A percentile compares a stretch with the other conserved stretches of the same genome.
phyloP scores from a whole-genome alignment of 192 early-diverging fungal genomes.

The Linnemannia hyalina region DNA sequence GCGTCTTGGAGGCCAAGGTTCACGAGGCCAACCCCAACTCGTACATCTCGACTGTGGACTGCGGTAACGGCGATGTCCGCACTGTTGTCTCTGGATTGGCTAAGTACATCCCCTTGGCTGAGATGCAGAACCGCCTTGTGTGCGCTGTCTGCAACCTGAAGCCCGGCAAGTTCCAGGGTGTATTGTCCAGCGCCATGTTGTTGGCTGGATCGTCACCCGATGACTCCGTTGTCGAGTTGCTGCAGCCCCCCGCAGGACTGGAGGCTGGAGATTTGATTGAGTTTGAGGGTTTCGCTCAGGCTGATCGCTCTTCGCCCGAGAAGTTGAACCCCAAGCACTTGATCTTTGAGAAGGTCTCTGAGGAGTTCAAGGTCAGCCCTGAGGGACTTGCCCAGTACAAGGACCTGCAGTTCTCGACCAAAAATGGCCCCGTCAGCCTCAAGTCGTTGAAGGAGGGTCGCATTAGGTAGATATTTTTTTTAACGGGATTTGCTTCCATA shows the following conservation, averaged over 20 bases:
- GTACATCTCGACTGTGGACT: slow-evolving; percentile 70
- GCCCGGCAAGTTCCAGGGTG: slow-evolving; percentile 70
- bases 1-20: slow-evolving; percentile 64
- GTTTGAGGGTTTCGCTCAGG: slow-evolving; percentile 65
- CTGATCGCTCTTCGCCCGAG: slow-evolving; percentile 56
- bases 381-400: slow-evolving; percentile 67
- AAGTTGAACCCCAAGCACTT: slow-evolving; percentile 75
- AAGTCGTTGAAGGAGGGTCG: slow-evolving; percentile 60
- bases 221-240: slow-evolving; percentile 65
- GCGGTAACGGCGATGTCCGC: slow-evolving; percentile 68
- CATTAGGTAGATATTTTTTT: slow-evolving; percentile 39
- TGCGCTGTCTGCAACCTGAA: slow-evolving; percentile 74
- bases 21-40: slow-evolving; percentile 69
- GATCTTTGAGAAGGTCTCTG: slow-evolving; percentile 72
- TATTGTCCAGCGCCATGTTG: slow-evolving; percentile 73
- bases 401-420: slow-evolving; percentile 65
- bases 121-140: slow-evolving; percentile 68
- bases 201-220: slow-evolving; percentile 70
- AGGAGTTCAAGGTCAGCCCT: slow-evolving; percentile 60
- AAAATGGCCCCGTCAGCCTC: slow-evolving; percentile 60
- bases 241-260: slow-evolving; percentile 65
- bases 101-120: slow-evolving; percentile 65
- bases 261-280: slow-evolving; percentile 66
- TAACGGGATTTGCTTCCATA: not conserved
- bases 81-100: slow-evolving; percentile 75